These are phyloP conservation scores for Ophiostoma sp. DNA, from an alignment of 2,329 filamentous ascomycete genomes.

Conservation along the genomic window DNA sequence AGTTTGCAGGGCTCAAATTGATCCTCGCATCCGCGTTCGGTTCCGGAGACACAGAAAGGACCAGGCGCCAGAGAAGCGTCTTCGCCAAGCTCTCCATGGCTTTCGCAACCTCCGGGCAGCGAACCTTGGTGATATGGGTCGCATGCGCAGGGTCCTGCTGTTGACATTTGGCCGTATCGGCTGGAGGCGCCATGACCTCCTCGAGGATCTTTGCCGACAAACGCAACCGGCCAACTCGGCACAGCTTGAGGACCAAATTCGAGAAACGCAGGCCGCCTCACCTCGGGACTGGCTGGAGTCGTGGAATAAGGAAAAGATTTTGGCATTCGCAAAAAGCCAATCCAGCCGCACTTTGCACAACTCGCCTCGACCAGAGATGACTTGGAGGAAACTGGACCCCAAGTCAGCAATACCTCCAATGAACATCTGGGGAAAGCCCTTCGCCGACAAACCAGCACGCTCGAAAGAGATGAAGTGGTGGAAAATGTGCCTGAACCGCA, in stretches of 20 bases:
- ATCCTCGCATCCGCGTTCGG: conserved; percentile 45
- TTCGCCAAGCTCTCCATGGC: conserved; percentile 45
- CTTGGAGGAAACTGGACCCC: conserved; percentile 40
- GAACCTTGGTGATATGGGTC: conserved; percentile 50
- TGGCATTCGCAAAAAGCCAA: conserved; percentile 46
- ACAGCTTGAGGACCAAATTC: conserved; percentile 40
- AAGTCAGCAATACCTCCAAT: conserved; percentile 41
- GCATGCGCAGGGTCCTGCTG: conserved; percentile 51
- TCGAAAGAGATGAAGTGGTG: conserved; percentile 52
- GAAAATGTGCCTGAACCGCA: conserved; percentile 45
- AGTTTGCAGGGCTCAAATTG: conserved; percentile 48
- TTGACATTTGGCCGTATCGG: conserved; percentile 56
- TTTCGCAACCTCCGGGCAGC: conserved; percentile 55
- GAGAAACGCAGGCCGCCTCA: background rate
- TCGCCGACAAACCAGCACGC: conserved; percentile 42
- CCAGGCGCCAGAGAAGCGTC: conserved; percentile 32
- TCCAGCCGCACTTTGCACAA: conserved; percentile 34
- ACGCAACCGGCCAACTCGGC: conserved; percentile 44
- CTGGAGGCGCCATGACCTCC: conserved; percentile 50
- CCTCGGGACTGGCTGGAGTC: conserved; percentile 47
- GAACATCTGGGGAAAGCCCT: conserved; percentile 53
- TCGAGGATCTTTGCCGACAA: conserved; percentile 40
- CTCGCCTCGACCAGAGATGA: conserved; percentile 35
- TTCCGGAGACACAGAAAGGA: conserved; percentile 47
- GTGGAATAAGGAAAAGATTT: conserved; percentile 52